phyloP scores from a whole-genome alignment of 2,329 filamentous ascomycete genomes.

The Sphaerulina vaccinii region DNA sequence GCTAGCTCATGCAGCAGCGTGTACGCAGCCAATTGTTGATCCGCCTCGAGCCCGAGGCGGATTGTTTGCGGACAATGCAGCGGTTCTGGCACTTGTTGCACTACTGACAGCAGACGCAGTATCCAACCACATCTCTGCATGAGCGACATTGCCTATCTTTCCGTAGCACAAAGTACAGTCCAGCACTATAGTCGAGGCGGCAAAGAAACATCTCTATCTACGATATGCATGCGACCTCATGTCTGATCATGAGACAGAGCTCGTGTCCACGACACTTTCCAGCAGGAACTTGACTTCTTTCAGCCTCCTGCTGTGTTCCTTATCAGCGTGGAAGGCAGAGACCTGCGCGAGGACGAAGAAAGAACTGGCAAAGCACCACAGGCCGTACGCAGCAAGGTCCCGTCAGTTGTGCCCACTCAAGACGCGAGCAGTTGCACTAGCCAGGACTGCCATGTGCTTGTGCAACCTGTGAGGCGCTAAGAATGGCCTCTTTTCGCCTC shows the following conservation, averaged over 20 bases:
- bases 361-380: background rate
- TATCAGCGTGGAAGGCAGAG: background rate
- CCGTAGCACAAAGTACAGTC: conserved; percentile 4
- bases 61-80: conserved; percentile 15
- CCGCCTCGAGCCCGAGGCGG: conserved; percentile 1
- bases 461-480: conserved; percentile 5
- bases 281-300: conserved; percentile 5
- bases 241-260: conserved; percentile 7
- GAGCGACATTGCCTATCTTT: conserved; percentile 10
- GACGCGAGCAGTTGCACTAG: conserved; percentile 4
- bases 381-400: background rate
- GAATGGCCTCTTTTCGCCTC: background rate
- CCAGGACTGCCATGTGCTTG: conserved; percentile 8
- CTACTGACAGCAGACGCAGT: background rate
- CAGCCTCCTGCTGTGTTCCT: conserved; percentile 9
- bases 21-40: conserved; percentile 9
- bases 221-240: conserved; percentile 8
- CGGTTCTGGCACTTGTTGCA: conserved; percentile 11
- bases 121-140: conserved; percentile 13
- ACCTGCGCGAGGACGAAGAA: background rate
- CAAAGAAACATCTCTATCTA: conserved; percentile 4
- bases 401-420: background rate
- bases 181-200: conserved; percentile 16
- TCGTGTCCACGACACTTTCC: background rate
- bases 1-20: conserved; percentile 2